Conservation (phyloP, 2,329 filamentous ascomycete species). For the Fusarium heterosporum region DNA sequence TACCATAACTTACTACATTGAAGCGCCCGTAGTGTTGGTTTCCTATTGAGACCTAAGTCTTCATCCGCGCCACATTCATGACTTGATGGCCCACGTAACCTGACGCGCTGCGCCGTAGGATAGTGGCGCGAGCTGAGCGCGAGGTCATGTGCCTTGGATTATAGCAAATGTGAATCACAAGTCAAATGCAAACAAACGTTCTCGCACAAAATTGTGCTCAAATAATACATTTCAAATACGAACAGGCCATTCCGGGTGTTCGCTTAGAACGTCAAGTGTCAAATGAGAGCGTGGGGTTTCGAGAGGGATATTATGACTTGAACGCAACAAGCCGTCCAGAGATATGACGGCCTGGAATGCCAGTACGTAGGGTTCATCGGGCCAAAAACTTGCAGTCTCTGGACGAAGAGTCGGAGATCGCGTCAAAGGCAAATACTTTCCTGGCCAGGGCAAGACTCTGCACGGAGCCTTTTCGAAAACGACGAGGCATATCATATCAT, state of each 20-base stretch:
- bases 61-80: conserved; percentile 4
- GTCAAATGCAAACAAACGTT: conserved; percentile 29
- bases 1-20: too few species aligned
- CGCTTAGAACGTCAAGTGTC: too few species aligned
- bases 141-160: conserved; percentile 43
- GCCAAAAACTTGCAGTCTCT: conserved; percentile 53
- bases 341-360: conserved; percentile 56
- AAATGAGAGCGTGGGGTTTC: too few species aligned
- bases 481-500: conserved; percentile 46
- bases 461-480: conserved; percentile 53
- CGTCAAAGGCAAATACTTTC: conserved; percentile 51
- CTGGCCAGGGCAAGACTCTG: conserved; percentile 50
- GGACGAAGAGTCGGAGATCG: conserved; percentile 41
- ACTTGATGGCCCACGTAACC: conserved; percentile 23
- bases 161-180: conserved; percentile 24
- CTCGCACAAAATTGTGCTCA: not conserved
- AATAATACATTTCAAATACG: not conserved
- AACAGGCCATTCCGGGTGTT: too few species aligned
- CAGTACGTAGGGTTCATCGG: conserved; percentile 51
- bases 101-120: conserved; percentile 30
- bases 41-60: not conserved
- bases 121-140: conserved; percentile 36
- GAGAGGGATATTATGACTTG: too few species aligned
- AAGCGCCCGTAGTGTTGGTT: not conserved
- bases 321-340: conserved; percentile 15